phyloP scores from a whole-genome alignment of 2,329 filamentous ascomycete species.

The Sarocladiaceae sp. region DNA sequence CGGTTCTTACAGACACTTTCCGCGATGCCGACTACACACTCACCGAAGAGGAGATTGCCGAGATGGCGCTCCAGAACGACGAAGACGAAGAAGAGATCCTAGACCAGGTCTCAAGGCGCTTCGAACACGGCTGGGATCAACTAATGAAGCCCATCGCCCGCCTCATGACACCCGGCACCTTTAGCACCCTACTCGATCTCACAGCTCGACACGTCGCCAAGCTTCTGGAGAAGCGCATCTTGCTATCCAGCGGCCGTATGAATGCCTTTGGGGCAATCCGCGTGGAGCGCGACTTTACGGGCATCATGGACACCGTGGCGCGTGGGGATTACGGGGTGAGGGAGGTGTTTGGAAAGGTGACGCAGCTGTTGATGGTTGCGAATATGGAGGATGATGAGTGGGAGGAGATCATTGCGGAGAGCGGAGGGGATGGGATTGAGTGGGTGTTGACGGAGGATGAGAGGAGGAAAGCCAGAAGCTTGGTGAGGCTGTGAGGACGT shows the following conservation, averaged over 20 bases:
- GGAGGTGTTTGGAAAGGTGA: constrained; percentile 68
- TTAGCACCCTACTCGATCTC: constrained; percentile 65
- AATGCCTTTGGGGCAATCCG: constrained; percentile 77
- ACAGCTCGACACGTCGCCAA: constrained; percentile 70
- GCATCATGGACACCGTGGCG: constrained; percentile 62
- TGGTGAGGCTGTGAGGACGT: constrained; percentile 39
- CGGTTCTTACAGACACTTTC: constrained; percentile 82
- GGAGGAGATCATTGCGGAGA: constrained; percentile 59
- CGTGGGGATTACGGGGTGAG: constrained; percentile 69
- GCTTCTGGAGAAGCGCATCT: constrained; percentile 81
- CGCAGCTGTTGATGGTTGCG: constrained; percentile 77
- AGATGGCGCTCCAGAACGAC: constrained; percentile 47
- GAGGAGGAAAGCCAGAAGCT: constrained; percentile 61
- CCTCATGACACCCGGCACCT: constrained; percentile 72
- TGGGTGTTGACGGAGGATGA: constrained; percentile 72
- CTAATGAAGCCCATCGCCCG: constrained; percentile 80
- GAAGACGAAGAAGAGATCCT: constrained; percentile 46
- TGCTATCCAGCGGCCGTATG: constrained; percentile 70
- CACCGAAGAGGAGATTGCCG: constrained; percentile 53
- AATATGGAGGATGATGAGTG: constrained; percentile 97
- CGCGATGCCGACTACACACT: constrained; percentile 83
- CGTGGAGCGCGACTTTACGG: constrained; percentile 77
- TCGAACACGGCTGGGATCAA: constrained; percentile 78
- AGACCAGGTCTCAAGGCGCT: constrained; percentile 71
- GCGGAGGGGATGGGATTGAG: constrained; percentile 57